Base-by-base conservation (phyloP, 352 stramenopile genomes). In the Pythium dissimile region DNA sequence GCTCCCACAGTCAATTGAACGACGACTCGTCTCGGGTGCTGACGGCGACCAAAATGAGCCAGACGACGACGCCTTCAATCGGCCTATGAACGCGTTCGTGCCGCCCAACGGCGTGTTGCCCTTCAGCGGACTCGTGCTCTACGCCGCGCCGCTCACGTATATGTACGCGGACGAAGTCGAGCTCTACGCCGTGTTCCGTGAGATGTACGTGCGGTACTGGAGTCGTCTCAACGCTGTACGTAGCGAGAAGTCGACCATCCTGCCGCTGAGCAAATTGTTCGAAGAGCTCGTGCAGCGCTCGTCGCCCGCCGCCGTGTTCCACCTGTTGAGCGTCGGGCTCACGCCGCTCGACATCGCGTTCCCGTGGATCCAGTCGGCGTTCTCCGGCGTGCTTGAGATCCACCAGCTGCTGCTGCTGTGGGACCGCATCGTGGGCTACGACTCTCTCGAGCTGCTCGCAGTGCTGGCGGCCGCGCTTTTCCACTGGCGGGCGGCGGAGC, bases 171-270 rank as follows among this genome's bases (percentile, higher is more conserved):
- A 93, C 50, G 48, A 68, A 4, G 66, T 75, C 23, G 72, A 85
- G 24, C 48, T 90, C 11, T 93, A 90, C 53, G 83, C 76, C 39
- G 71, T 91, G 12, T 93, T 93, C 39, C 80, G 83, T 7, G 79
- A 88, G 37, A 72, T 93, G 68, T 93, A 91, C 64, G 62, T 71
- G 8, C 77, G 77, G 42, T 91, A 89, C 57, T 93, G 83, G 83
- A 88, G 83, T 65, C 78, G 80, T 24, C 70, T 93, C 43, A 88
- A 89, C 52, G 69, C 63, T 18, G 86, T 93, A 26, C 66, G 72
- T 31, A 68, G 67, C 26, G 72, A 86, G 11, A 44, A 58, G 52
- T 73, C 69, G 18, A 78, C 77, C n/a, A 86, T 90, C 31, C 63
- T 91, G 28, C 57, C 69, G 31, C 74, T 91, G 24, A 90, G 83